Evolutionary conservation across 805 yeast species (phyloP).

Genomic region (Pichia scutulata): DNA sequence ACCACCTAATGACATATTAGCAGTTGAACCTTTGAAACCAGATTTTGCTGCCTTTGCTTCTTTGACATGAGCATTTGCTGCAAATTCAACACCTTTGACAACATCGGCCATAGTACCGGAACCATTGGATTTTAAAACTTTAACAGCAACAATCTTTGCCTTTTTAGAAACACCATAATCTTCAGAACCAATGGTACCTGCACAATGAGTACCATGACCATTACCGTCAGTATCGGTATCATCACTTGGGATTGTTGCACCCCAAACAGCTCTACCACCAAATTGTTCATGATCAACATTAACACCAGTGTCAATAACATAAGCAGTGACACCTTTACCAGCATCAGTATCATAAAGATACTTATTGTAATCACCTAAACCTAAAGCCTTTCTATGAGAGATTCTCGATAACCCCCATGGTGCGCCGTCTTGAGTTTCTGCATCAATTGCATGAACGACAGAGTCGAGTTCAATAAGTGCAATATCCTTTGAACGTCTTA

Average conservation of each 20-base stretch:
- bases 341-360: conserved; percentile 66
- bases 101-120: conserved; percentile 81
- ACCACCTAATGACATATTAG: conserved; percentile 93
- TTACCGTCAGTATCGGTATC: conserved; percentile 72
- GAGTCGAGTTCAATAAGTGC: conserved; percentile 68
- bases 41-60: conserved; percentile 42
- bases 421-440: conserved; percentile 69
- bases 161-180: conserved; percentile 79
- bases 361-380: conserved; percentile 62
- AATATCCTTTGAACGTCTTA: conserved; percentile 49
- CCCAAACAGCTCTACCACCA: conserved; percentile 81
- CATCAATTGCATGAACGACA: conserved; percentile 53
- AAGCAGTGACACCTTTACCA: conserved; percentile 80
- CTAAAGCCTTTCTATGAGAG: conserved; percentile 69
- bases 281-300: conserved; percentile 69
- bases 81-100: conserved; percentile 77
- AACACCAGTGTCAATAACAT: conserved; percentile 87
- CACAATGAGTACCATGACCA: conserved; percentile 96
- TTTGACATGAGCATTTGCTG: conserved; percentile 61
- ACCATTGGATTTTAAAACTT: conserved; percentile 76
- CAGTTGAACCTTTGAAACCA: conserved; percentile 78
- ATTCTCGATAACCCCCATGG: conserved; percentile 95
- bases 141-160: conserved; percentile 73
- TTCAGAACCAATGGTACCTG: conserved; percentile 86
- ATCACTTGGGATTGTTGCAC: conserved; percentile 68